These are phyloP conservation scores for Auricularia sp. DNA, from an alignment of 768 basidiomycete species.

Conservation along the genomic window DNA sequence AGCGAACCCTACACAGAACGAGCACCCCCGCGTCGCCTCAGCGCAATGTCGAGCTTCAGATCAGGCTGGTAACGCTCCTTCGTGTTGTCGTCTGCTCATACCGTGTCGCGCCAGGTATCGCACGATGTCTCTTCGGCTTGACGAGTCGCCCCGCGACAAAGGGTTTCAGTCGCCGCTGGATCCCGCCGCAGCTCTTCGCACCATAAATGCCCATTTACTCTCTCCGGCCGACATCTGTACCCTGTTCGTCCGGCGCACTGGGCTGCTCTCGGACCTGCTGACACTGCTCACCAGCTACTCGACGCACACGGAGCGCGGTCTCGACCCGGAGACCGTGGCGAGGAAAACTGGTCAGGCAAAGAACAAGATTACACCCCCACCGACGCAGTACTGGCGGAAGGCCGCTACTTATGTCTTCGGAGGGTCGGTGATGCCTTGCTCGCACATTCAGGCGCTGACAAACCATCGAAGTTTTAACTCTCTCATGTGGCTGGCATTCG, in stretches of 20 bases:
- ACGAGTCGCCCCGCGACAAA: not conserved
- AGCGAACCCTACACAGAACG: no score
- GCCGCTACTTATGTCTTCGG: slow-evolving; percentile 44
- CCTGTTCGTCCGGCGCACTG: slow-evolving; percentile 12
- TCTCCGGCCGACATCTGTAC: slow-evolving; percentile 31
- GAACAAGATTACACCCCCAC: slow-evolving; percentile 42
- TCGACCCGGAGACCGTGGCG: slow-evolving; percentile 37
- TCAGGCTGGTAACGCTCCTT: not conserved
- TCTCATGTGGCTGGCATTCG: no score
- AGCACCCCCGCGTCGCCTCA: no score
- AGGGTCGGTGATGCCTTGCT: slow-evolving; percentile 37
- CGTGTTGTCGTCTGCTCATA: not conserved
- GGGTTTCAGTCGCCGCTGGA: slow-evolving; percentile 12
- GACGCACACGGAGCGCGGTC: slow-evolving; percentile 32
- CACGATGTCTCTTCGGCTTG: not conserved
- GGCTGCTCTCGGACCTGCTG: not conserved
- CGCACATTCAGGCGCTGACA: no score
- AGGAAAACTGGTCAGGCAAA: slow-evolving; percentile 34
- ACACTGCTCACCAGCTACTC: slow-evolving; percentile 19
- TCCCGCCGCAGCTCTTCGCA: slow-evolving; percentile 30
- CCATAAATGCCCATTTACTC: slow-evolving; percentile 42
- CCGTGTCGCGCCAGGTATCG: not conserved
- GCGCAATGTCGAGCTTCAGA: not conserved
- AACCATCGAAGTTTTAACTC: not conserved
- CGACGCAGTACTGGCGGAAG: slow-evolving; percentile 39